Evolutionary conservation across 495 filamentous ascomycete genomes (phyloP), one percentile per base, ranked within the genome.

Genomic region (Saxophila tyrrhenica): DNA sequence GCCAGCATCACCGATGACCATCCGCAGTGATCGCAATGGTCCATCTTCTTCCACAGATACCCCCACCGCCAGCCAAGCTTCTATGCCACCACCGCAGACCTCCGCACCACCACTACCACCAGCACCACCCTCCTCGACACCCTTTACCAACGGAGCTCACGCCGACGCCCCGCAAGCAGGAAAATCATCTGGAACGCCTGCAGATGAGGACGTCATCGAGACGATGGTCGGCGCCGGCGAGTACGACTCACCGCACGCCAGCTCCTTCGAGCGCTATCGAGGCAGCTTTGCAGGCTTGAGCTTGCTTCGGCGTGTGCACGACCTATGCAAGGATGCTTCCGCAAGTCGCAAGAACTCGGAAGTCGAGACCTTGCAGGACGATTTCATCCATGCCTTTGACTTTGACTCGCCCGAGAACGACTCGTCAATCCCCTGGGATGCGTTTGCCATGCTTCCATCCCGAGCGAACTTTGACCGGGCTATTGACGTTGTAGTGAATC

Each of bases 201-300:
- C 7, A 5, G 19, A 42, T n/a, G 51, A 44, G 17, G 24, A 35
- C 25, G 5, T 50, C 2, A 38, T 50, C 48, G 48, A 50, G 20
- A 50, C 48, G 5, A 50, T 50, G 48, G 29, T 50, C 29, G 48
- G 25, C 25, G 48, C 48, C 20, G 25, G 29, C 10, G 48, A 50
- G 29, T 25, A 48, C 45, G 45, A 48, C 17, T 48, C 45, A 23
- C 45, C 45, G 3, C 45, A 48, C 45, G 17, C 25, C 15, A 42
- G 52, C 21, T 39, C 48, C 17, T 23, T 23, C 43, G 25, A 54
- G 38, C 17, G 29, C 17, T 21, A 54, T n/a, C 42, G 49, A 9
- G 41, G 35, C 13, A 42, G 32, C 21, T 59, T 59, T 25, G 50
- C 49, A 9, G 56, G 56, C 11, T 50, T 59, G 7, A 59, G 56